phyloP scores from a whole-genome alignment of 2,329 filamentous ascomycete genomes.

The Neonectria hederae region DNA sequence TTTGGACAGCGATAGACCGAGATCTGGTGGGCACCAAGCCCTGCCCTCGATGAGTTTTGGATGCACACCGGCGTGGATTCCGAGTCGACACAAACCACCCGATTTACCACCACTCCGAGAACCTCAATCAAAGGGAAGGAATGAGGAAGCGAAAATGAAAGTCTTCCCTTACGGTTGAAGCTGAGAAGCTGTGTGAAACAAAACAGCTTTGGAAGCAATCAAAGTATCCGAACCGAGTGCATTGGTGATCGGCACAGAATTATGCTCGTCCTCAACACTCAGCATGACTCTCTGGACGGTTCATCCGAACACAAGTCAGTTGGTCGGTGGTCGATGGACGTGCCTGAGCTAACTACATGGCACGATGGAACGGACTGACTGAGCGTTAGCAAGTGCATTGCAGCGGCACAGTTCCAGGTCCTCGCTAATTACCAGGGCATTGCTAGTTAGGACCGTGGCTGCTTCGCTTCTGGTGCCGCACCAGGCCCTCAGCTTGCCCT shows the following conservation, averaged over 20 bases:
- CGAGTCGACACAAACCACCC: conserved; percentile 28
- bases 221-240: conserved; percentile 3
- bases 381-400: conserved; percentile 2
- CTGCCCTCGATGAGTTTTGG: conserved; percentile 31
- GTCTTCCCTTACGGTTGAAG: conserved; percentile 6
- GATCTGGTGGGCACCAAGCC: conserved; percentile 32
- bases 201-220: conserved; percentile 8
- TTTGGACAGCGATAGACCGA: conserved; percentile 26
- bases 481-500: conserved; percentile 4
- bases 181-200: conserved; percentile 16
- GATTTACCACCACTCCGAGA: not conserved
- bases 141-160: not conserved
- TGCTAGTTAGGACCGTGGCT: conserved; percentile 1
- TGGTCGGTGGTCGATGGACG: too few species aligned
- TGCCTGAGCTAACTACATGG: conserved; percentile 7
- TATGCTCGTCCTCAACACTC: conserved; percentile 5
- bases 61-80: conserved; percentile 31
- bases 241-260: conserved; percentile 9
- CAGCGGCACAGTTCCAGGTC: conserved; percentile 12
- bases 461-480: conserved; percentile 16
- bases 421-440: conserved; percentile 11
- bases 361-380: conserved; percentile 4
- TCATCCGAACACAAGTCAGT: too few species aligned
- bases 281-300: not conserved
- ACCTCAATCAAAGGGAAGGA: conserved; percentile 18